phyloP scores from a whole-genome alignment of 768 basidiomycete species.

The Mrakia gelida region DNA sequence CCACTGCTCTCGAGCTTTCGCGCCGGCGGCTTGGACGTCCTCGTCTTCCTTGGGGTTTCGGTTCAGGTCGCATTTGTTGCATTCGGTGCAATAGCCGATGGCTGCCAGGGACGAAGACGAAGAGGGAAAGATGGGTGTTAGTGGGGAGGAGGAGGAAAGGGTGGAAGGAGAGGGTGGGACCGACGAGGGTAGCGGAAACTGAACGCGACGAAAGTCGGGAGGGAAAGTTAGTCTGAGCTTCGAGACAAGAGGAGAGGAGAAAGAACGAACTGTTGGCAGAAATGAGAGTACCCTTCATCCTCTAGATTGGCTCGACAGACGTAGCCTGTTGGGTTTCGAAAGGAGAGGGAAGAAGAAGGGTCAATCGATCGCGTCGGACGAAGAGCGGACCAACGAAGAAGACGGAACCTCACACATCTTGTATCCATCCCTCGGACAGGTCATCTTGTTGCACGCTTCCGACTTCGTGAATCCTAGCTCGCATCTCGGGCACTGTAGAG shows the following conservation, averaged over 20 bases:
- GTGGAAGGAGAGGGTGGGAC: neutral
- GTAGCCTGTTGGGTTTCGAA: constrained; percentile 5
- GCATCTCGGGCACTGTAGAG: constrained; percentile 26
- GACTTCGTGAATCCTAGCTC: constrained; percentile 29
- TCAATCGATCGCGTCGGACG: neutral
- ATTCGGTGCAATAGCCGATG: constrained; percentile 23
- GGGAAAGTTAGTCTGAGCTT: neutral
- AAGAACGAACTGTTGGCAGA: constrained; percentile 29
- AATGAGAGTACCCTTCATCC: constrained; percentile 28
- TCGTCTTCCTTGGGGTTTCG: constrained; percentile 25
- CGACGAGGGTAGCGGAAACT: neutral
- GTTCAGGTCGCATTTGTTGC: constrained; percentile 30
- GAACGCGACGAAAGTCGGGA: neutral
- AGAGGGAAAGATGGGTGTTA: neutral
- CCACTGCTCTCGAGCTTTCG: constrained; percentile 14
- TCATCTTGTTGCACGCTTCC: constrained; percentile 33
- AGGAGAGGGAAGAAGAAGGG: neutral
- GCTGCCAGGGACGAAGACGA: neutral
- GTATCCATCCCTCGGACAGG: constrained; percentile 31
- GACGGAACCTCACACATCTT: constrained; percentile 27
- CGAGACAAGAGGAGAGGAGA: neutral
- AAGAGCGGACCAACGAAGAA: neutral
- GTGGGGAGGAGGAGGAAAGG: neutral
- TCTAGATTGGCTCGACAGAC: constrained; percentile 30
- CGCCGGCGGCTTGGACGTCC: constrained; percentile 18